Evolutionary conservation across 768 basidiomycete genomes (phyloP).

Genomic region (Suillus clintonianus): DNA sequence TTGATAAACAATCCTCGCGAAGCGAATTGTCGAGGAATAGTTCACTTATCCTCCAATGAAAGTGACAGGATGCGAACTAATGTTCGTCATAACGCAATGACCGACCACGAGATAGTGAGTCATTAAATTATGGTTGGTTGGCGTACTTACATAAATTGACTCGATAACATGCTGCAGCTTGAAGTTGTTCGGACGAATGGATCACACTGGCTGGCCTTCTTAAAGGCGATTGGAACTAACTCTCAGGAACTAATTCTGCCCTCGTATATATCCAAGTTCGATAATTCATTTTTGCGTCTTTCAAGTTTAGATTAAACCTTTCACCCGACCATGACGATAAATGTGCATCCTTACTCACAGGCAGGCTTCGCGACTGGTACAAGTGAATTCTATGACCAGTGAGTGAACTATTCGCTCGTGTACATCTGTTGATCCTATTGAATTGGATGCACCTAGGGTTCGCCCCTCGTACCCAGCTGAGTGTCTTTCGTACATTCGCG

Average conservation of each 20-base stretch:
- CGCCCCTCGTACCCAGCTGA: constrained; percentile 55
- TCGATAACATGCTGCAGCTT: not conserved
- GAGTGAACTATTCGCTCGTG: constrained; percentile 5
- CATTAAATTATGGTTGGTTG: not conserved
- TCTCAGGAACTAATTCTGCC: not conserved
- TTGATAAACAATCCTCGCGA: not conserved
- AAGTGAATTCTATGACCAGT: constrained; percentile 82
- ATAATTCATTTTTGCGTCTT: not conserved
- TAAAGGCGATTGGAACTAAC: not conserved
- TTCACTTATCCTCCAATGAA: not conserved
- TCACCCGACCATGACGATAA: constrained; percentile 26
- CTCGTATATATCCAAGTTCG: not conserved
- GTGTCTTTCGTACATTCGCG: not conserved
- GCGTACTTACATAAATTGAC: not conserved
- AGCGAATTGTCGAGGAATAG: not conserved
- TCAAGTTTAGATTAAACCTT: not conserved
- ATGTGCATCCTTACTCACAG: constrained; percentile 60
- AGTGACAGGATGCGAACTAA: not conserved
- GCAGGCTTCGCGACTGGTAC: constrained; percentile 78
- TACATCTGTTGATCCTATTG: not conserved
- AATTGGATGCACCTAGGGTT: constrained; percentile 43
- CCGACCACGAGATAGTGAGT: not conserved
- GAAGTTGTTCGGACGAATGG: not conserved
- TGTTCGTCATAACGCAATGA: not conserved
- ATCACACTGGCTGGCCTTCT: not conserved